phyloP scores from a whole-genome alignment of 495 filamentous ascomycete species.

The Amphirosellinia nigrospora region DNA sequence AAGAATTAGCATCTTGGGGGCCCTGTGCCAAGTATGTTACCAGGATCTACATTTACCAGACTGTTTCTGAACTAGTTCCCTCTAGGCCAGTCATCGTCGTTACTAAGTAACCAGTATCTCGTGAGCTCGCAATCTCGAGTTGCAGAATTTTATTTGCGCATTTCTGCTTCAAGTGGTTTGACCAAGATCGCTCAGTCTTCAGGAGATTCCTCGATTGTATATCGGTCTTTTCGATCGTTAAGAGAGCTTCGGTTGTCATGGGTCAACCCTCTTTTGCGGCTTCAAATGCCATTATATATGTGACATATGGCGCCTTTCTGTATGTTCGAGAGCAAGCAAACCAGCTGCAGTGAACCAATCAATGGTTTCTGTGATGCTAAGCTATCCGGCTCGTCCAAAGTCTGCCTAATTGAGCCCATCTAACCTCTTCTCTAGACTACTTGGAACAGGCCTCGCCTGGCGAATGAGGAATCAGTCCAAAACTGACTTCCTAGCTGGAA shows the following conservation, averaged over 20 bases:
- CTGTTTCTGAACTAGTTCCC: conserved; percentile 12
- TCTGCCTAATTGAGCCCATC: neutral
- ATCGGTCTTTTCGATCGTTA: neutral
- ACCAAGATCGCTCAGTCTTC: neutral
- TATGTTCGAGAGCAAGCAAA: conserved; percentile 46
- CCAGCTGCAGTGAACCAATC: neutral
- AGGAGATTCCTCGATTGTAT: neutral
- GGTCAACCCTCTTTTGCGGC: conserved; percentile 70
- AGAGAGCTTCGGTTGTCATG: conserved; percentile 49
- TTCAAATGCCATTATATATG: conserved; percentile 78
- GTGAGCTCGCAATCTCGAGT: neutral
- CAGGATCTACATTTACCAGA: neutral
- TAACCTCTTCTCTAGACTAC: conserved; percentile 50
- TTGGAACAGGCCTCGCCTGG: conserved; percentile 72
- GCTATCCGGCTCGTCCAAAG: neutral
- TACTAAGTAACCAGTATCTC: conserved; percentile 12
- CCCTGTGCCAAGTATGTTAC: too few species aligned
- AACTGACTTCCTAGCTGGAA: conserved; percentile 69
- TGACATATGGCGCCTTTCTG: conserved; percentile 75
- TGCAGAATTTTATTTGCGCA: conserved; percentile 5
- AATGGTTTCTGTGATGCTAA: neutral
- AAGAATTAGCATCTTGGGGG: too few species aligned
- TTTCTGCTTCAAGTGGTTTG: conserved; percentile 2
- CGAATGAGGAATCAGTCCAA: conserved; percentile 70
- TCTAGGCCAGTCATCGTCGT: conserved; percentile 11